These are phyloP conservation scores for Farysia itapuensis DNA, from an alignment of 1,284 basidiomycete species.

Conservation along the genomic window DNA sequence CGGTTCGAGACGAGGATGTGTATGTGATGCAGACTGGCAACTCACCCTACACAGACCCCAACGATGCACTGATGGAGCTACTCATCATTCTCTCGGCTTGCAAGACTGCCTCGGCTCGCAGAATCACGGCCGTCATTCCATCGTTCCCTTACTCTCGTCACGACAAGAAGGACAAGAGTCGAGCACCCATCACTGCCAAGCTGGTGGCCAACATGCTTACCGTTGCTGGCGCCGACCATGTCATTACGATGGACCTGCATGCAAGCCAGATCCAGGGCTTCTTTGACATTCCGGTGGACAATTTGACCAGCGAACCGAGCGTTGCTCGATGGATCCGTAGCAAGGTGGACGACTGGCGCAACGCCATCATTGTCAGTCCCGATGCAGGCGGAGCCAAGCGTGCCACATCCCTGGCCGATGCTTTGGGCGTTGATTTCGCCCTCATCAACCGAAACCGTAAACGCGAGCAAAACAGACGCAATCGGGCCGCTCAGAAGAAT, in stretches of 20 bases:
- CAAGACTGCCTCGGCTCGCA: slow-evolving; percentile 92
- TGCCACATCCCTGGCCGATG: slow-evolving; percentile 91
- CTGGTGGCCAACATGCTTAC: slow-evolving; percentile 96
- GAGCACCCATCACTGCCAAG: slow-evolving; percentile 97
- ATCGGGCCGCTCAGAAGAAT: slow-evolving; percentile 34
- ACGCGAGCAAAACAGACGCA: slow-evolving; percentile 51
- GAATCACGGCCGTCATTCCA: slow-evolving; percentile 97
- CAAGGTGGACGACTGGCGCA: slow-evolving; percentile 80
- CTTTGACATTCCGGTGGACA: slow-evolving; percentile 98
- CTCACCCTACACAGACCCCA: slow-evolving; percentile 54
- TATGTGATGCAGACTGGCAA: slow-evolving; percentile 57
- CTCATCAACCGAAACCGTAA: slow-evolving; percentile 83
- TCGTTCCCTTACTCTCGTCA: slow-evolving; percentile 95
- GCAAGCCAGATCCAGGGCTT: slow-evolving; percentile 99
- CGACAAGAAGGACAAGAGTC: slow-evolving; percentile 97
- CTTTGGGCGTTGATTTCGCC: slow-evolving; percentile 92
- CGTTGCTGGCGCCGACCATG: slow-evolving; percentile 94
- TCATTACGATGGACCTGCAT: slow-evolving; percentile 98
- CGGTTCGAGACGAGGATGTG: slow-evolving; percentile 81
- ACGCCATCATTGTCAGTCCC: slow-evolving; percentile 91
- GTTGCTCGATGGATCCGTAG: slow-evolving; percentile 71
- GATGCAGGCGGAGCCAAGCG: slow-evolving; percentile 98
- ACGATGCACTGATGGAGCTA: slow-evolving; percentile 65
- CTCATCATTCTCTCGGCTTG: slow-evolving; percentile 88
- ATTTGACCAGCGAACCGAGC: slow-evolving; percentile 62